phyloP scores from a whole-genome alignment of 768 basidiomycete species.

The Russula virescens region DNA sequence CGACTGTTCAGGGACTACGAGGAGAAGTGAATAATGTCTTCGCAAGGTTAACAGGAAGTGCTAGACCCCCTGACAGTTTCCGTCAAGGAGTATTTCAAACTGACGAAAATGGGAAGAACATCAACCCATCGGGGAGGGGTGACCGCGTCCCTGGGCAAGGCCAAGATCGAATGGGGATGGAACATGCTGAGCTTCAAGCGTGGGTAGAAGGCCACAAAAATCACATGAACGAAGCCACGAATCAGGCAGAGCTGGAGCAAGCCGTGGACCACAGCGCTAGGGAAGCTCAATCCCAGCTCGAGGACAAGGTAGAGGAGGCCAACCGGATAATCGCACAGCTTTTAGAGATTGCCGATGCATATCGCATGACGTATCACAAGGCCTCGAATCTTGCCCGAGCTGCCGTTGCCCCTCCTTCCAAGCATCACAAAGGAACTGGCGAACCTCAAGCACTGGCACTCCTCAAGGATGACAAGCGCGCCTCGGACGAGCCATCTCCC shows the following conservation, averaged over 20 bases:
- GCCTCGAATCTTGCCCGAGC: constrained; percentile 58
- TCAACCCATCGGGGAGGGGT: constrained; percentile 27
- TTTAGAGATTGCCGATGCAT: constrained; percentile 71
- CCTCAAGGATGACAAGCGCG: constrained; percentile 41
- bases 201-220: constrained; percentile 42
- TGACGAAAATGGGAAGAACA: constrained; percentile 36
- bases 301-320: constrained; percentile 56
- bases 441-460: neutral
- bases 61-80: constrained; percentile 44
- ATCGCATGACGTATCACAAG: constrained; percentile 69
- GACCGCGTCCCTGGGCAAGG: constrained; percentile 89
- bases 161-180: constrained; percentile 84
- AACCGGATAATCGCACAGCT: constrained; percentile 72
- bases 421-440: constrained; percentile 33
- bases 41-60: constrained; percentile 59
- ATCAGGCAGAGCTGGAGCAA: neutral
- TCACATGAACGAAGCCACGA: constrained; percentile 55
- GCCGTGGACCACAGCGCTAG: too few species aligned
- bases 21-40: constrained; percentile 50
- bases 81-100: constrained; percentile 56
- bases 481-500: constrained; percentile 56
- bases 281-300: constrained; percentile 57
- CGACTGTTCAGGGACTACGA: constrained; percentile 50
- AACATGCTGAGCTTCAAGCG: constrained; percentile 63
- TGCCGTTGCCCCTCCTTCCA: constrained; percentile 40